Evolutionary conservation across 768 basidiomycete genomes (phyloP).

Genomic region (Pulveroboletus sp.): DNA sequence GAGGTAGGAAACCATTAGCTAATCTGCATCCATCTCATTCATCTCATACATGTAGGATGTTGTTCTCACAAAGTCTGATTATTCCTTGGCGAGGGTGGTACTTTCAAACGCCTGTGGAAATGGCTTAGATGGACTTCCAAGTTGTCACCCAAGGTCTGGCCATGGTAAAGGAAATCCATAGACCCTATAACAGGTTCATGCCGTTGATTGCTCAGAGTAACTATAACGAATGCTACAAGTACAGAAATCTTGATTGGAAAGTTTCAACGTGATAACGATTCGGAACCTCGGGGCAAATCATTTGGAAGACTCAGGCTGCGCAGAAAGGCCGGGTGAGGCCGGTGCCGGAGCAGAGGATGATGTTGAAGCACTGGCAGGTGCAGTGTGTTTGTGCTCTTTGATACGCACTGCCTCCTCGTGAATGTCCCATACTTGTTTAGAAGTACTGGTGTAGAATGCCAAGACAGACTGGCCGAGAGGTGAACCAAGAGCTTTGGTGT

Average conservation of each 20-base stretch:
- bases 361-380: constrained; percentile 11
- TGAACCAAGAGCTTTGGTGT: constrained; percentile 70
- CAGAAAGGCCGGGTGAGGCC: constrained; percentile 1
- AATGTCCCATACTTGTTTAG: constrained; percentile 87
- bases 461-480: constrained; percentile 74
- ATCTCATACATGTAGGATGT: constrained; percentile 2
- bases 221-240: constrained; percentile 9
- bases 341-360: constrained; percentile 9
- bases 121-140: not conserved
- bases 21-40: not conserved
- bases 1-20: constrained; percentile 4
- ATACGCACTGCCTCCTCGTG: constrained; percentile 92
- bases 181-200: not conserved
- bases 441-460: constrained; percentile 82
- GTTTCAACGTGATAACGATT: not conserved
- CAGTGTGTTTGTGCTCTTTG: constrained; percentile 56
- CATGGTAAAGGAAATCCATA: no score
- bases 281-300: not conserved
- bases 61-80: constrained; percentile 1
- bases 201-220: not conserved
- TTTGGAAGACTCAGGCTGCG: constrained; percentile 12
- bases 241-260: not conserved
- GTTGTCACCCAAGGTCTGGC: not conserved
- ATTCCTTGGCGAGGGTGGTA: not conserved
- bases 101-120: constrained; percentile 8